Base-by-base conservation (phyloP, 306 rosid species). In the Dryas alaskensis region DNA sequence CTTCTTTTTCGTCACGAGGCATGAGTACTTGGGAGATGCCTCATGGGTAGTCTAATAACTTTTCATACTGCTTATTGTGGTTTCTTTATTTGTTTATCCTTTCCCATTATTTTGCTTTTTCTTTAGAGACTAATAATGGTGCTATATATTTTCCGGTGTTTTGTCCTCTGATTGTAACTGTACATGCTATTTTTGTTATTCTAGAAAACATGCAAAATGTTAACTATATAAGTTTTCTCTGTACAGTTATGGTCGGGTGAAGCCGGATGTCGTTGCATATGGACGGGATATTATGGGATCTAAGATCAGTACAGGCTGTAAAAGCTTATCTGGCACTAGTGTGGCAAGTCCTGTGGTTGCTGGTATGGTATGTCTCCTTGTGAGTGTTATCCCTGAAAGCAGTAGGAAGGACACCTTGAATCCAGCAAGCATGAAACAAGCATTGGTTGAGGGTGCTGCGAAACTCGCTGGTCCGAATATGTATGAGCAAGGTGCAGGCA, bases 21-120 rank as follows among this genome's bases (percentile, higher is more conserved):
- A 94, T 94, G 99, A 94, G 97, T 82, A 94, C 97, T 16, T 94
- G 99, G 99, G 99, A 94, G 86, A 86, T 94, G 74, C 99, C 99
- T 58, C 96, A 94, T 67, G 99, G 99, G 97, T 92, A 89, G 51
- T 45, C 10, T 73, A 74, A 57, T n/a, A 47, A 70, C 53, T 42
- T 22, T 54, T 57, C 14, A 0, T 68, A 55, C 50, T 47, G 13
- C 49, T 50, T 50, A 45, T 17, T 47, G 13, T 22, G 3, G 53
- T 8, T 10, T 5, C 10, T 48, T 10, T 60, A 8, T 67, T n/a
- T 69, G 43, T 45, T 44, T 37, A 10, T 17, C n/a, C 58, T 16
- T 62, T 52, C 57, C 2, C 0, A n/a, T 7, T 64, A 5, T 49
- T 42, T 8, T 42, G 45, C 73, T 44, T 37, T 58, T 79, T 76